Percentiles rank a stretch among this genome's conserved stretches.
phyloP scores from a whole-genome alignment of 2,329 filamentous ascomycete species.

The Nothophaeocryptopus gaeumannii region DNA sequence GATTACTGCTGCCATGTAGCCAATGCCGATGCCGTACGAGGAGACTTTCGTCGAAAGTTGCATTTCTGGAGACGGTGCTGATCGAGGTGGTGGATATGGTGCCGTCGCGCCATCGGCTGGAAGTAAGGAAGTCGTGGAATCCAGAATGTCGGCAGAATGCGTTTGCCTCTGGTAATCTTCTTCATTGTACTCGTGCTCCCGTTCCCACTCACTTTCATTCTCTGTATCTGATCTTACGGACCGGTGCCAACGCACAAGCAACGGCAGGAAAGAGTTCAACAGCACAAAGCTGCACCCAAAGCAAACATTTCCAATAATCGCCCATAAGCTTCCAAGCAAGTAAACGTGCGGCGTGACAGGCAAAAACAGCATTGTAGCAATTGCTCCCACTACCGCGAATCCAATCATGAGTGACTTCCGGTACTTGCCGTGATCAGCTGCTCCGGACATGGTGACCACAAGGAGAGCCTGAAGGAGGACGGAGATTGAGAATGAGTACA shows the following conservation, averaged over 20 bases:
- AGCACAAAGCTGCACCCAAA: constrained; percentile 95
- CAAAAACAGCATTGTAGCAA: constrained; percentile 85
- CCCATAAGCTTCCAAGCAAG: constrained; percentile 75
- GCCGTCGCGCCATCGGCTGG: constrained; percentile 19
- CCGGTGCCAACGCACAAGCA: constrained; percentile 79
- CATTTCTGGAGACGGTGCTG: constrained; percentile 62
- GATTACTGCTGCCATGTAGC: constrained; percentile 81
- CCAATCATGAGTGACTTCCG: constrained; percentile 80
- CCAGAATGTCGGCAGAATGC: constrained; percentile 1
- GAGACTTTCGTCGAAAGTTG: constrained; percentile 86
- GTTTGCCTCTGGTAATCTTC: constrained; percentile 5
- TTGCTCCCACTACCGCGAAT: constrained; percentile 80
- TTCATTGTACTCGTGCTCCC: constrained; percentile 14
- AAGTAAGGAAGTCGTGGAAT: constrained; percentile 18
- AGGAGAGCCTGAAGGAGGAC: constrained; percentile 84
- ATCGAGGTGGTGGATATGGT: constrained; percentile 34
- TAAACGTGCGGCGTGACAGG: constrained; percentile 73
- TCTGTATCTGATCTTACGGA: constrained; percentile 8
- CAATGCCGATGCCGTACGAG: constrained; percentile 87
- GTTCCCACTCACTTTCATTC: constrained; percentile 4
- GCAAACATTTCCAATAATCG: constrained; percentile 87
- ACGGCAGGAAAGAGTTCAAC: constrained; percentile 88
- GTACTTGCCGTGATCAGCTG: constrained; percentile 85
- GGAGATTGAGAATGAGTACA: constrained; percentile 96
- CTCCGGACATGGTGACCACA: constrained; percentile 93